Conservation (phyloP, 345 rosid genomes). For the Microcos paniculata region DNA sequence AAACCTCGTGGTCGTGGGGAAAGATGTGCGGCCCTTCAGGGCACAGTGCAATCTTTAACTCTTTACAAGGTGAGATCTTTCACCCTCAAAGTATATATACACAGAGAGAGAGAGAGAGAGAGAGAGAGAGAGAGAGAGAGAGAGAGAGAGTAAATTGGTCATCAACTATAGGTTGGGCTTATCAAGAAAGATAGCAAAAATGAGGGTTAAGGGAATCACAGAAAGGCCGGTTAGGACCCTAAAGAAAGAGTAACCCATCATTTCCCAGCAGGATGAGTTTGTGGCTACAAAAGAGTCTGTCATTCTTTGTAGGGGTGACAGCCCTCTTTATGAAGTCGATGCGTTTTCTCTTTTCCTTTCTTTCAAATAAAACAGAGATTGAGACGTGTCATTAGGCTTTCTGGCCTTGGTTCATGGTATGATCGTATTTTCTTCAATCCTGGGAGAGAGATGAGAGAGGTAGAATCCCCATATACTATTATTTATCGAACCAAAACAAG, state of each 20-base stretch:
- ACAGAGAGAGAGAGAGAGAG: no score
- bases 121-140: no score
- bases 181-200: no score
- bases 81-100: no score
- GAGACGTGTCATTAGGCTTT: background rate
- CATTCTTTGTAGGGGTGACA: background rate
- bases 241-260: background rate
- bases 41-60: no score
- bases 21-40: no score
- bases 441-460: background rate
- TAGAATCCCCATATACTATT: background rate
- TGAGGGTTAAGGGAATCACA: background rate
- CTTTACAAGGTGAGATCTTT: no score
- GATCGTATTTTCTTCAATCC: no score
- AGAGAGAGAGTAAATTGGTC: no score
- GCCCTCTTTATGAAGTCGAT: background rate
- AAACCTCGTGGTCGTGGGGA: no score
- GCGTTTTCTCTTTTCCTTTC: background rate
- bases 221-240: background rate
- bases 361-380: background rate
- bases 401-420: background rate
- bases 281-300: background rate
- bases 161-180: no score
- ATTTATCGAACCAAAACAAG: background rate
- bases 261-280: background rate